Percentiles rank a stretch among this genome's conserved stretches.
phyloP scores from a whole-genome alignment of 768 basidiomycete genomes.

The Galerina marginata region DNA sequence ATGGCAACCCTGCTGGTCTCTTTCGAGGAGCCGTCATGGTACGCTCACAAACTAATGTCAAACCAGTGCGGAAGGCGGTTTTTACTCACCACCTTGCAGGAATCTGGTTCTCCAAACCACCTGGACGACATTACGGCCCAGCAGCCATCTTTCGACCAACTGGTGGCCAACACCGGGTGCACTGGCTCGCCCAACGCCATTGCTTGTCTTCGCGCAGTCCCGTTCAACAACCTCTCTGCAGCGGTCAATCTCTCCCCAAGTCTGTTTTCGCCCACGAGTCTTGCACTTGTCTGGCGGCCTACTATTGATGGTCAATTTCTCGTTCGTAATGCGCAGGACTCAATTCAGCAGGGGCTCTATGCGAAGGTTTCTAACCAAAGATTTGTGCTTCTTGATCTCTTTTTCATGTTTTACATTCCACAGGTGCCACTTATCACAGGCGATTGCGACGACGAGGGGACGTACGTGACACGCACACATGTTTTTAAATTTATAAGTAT shows the following conservation, averaged over 20 bases:
- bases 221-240: conserved; percentile 32
- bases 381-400: background rate
- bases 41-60: background rate
- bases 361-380: conserved; percentile 30
- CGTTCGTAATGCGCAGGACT: conserved; percentile 27
- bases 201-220: conserved; percentile 39
- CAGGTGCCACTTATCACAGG: conserved; percentile 34
- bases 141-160: conserved; percentile 33
- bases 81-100: conserved; percentile 1
- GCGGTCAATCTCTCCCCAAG: conserved; percentile 33
- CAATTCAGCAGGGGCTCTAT: conserved; percentile 37
- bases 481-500: background rate
- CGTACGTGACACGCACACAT: conserved; percentile 29
- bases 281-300: conserved; percentile 38
- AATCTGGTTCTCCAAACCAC: conserved; percentile 24
- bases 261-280: conserved; percentile 33
- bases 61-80: background rate
- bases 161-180: conserved; percentile 38
- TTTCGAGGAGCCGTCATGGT: conserved; percentile 28
- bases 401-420: background rate
- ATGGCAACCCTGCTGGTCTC: conserved; percentile 21
- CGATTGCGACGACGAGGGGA: conserved; percentile 45
- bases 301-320: conserved; percentile 44
- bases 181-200: conserved; percentile 28
- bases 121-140: conserved; percentile 12